Conservation (phyloP, 129 eudicot species). For the Ambrosia artemisiifolia region DNA sequence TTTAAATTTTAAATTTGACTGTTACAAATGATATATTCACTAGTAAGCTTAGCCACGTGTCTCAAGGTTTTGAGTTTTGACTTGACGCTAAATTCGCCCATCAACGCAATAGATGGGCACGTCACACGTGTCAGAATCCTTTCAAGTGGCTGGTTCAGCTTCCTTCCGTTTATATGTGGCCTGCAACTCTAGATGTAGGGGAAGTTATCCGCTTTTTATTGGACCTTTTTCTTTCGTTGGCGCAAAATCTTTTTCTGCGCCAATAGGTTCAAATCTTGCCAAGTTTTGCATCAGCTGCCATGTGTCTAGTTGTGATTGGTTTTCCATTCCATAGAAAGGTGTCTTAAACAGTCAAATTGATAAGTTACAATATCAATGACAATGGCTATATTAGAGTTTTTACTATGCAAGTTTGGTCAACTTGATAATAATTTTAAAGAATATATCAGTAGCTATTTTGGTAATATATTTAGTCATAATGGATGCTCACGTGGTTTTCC, state of each 20-base stretch:
- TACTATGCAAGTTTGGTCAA: not conserved
- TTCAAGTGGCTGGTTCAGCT: not conserved
- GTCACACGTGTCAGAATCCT: not conserved
- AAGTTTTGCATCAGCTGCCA: not conserved
- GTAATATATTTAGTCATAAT: not conserved
- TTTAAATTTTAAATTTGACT: not conserved
- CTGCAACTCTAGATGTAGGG: too few species aligned
- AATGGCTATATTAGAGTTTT: not conserved
- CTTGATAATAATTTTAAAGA: not conserved
- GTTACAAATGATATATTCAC: not conserved
- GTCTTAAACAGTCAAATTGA: not conserved
- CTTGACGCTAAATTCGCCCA: not conserved
- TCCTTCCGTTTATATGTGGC: too few species aligned
- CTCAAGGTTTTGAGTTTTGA: not conserved
- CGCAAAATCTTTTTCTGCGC: not conserved
- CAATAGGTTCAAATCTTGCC: not conserved
- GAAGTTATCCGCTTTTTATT: too few species aligned
- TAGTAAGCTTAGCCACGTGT: not conserved
- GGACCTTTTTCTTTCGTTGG: not conserved
- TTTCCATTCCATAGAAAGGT: not conserved
- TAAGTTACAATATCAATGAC: not conserved
- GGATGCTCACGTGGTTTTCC: not conserved
- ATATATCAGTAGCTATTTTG: not conserved
- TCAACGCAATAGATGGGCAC: not conserved
- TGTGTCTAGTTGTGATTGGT: not conserved